Conservation (phyloP, 129 eudicot species). For the Logfia minima region DNA sequence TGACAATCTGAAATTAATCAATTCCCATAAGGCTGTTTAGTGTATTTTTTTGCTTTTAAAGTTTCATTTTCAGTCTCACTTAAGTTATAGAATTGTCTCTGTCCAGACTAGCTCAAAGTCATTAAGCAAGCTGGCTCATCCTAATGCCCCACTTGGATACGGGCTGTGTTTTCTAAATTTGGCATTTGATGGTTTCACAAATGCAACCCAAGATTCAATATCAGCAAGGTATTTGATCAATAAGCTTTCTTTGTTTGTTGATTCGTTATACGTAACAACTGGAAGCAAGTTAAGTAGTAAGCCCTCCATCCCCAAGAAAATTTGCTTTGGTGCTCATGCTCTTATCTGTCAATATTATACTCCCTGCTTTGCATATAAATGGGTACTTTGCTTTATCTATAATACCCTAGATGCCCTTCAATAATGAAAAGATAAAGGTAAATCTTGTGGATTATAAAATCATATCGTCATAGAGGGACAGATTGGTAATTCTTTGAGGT, state of each 20-base stretch:
- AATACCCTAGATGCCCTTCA: no score
- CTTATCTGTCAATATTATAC: no score
- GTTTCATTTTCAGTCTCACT: neutral
- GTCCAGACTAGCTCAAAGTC: conserved; percentile 98
- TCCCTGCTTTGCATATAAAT: no score
- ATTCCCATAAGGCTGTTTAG: neutral
- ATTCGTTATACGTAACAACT: no score
- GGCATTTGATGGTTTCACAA: conserved; percentile 97
- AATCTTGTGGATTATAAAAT: no score
- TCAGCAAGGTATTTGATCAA: conserved; percentile 59
- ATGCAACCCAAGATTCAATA: conserved; percentile 96
- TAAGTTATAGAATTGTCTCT: neutral
- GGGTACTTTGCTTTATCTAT: no score
- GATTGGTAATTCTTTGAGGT: no score
- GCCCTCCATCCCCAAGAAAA: no score
- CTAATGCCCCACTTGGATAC: conserved; percentile 95
- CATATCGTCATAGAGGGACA: no score
- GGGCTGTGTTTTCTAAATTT: conserved; percentile 88
- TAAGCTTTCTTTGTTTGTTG: neutral
- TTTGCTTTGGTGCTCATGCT: no score
- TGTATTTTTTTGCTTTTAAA: neutral
- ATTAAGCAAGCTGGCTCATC: conserved; percentile 89
- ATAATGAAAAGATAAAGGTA: no score
- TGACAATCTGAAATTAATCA: neutral
- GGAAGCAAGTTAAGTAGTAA: neutral